phyloP scores from a whole-genome alignment of 768 basidiomycete genomes.

The Suillus variegatus region DNA sequence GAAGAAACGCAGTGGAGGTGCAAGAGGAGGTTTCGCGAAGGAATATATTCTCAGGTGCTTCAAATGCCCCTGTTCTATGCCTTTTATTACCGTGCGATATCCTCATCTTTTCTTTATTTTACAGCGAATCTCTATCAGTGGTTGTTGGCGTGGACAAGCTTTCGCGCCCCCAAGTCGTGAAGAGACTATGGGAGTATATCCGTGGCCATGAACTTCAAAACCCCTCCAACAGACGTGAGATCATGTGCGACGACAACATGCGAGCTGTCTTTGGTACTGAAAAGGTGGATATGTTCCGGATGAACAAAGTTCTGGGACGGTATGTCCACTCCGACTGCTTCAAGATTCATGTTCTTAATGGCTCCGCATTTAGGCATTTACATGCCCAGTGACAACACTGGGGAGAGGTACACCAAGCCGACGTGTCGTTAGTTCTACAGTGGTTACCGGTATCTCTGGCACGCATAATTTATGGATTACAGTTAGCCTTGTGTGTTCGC shows the following conservation, averaged over 20 bases:
- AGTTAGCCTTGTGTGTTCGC: background rate
- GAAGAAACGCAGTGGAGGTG: constrained; percentile 51
- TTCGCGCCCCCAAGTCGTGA: constrained; percentile 89
- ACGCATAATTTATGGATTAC: background rate
- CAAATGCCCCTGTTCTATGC: constrained; percentile 7
- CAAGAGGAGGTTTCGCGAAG: constrained; percentile 78
- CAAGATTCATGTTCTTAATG: background rate
- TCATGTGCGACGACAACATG: constrained; percentile 76
- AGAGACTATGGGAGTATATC: constrained; percentile 89
- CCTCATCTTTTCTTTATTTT: constrained; percentile 10
- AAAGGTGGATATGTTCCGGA: constrained; percentile 90
- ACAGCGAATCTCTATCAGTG: constrained; percentile 71
- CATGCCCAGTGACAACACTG: constrained; percentile 25
- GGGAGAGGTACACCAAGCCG: background rate
- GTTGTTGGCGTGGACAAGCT: constrained; percentile 67
- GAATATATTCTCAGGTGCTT: constrained; percentile 70
- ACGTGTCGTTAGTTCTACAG: background rate
- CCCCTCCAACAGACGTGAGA: constrained; percentile 79
- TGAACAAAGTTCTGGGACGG: constrained; percentile 90
- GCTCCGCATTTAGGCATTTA: constrained; percentile 27
- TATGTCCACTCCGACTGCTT: constrained; percentile 33
- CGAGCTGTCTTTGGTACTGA: constrained; percentile 77
- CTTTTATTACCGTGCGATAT: constrained; percentile 4
- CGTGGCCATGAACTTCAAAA: constrained; percentile 83
- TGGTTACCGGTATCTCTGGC: background rate